Percentiles rank a stretch among this genome's conserved stretches.
phyloP scores from a whole-genome alignment of 306 rosid species.

The Dryas drummondii region DNA sequence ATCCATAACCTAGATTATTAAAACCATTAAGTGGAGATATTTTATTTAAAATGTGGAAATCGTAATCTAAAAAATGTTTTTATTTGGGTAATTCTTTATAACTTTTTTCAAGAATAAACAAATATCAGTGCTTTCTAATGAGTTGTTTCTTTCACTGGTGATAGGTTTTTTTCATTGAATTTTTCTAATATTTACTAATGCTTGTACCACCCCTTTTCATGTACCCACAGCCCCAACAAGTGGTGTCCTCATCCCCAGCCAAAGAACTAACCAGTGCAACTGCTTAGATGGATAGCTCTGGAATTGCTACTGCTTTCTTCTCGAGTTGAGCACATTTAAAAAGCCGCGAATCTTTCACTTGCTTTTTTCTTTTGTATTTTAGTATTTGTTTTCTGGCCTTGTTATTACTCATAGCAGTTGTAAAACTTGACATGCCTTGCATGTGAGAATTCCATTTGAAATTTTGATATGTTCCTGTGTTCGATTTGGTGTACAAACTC shows the following conservation, averaged over 20 bases:
- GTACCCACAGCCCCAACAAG: slow-evolving; percentile 57
- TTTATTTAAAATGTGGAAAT: background rate
- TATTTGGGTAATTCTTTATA: background rate
- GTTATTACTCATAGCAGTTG: background rate
- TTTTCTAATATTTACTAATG: background rate
- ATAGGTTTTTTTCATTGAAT: background rate
- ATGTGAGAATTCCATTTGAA: slow-evolving; percentile 10
- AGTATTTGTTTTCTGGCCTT: background rate
- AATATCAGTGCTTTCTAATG: background rate
- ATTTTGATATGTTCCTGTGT: background rate
- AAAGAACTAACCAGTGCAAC: slow-evolving; percentile 43
- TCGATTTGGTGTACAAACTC: background rate
- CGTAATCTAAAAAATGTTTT: background rate
- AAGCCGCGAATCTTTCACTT: background rate
- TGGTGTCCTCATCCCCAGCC: slow-evolving; percentile 32
- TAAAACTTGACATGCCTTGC: slow-evolving; percentile 4
- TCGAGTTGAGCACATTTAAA: background rate
- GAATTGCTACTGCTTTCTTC: background rate
- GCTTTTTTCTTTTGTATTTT: background rate
- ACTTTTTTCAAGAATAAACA: background rate
- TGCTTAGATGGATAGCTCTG: slow-evolving; percentile 30
- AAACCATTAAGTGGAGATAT: background rate
- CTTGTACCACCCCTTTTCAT: background rate
- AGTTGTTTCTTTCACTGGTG: too few relatives aligned
- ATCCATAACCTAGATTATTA: background rate